Conservation (phyloP, 2,329 filamentous ascomycete genomes). For the Paracoccidioides lutzii region DNA sequence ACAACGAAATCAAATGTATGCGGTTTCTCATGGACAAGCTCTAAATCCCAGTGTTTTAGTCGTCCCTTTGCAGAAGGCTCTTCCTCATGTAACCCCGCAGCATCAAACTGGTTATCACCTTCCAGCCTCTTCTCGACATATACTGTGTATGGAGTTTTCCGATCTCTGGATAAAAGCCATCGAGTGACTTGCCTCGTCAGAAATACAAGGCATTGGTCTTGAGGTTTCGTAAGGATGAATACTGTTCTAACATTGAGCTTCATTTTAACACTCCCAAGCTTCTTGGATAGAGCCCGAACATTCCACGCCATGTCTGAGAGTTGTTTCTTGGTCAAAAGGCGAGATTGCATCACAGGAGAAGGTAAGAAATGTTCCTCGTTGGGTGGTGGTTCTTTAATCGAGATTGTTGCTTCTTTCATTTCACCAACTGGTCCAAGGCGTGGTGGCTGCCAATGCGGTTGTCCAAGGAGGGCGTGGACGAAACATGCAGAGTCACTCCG, state of each 20-base stretch:
- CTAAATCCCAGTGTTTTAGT: constrained; percentile 70
- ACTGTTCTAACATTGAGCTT: constrained; percentile 70
- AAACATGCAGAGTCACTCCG: constrained; percentile 43
- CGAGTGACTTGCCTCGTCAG: constrained; percentile 63
- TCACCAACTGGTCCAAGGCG: constrained; percentile 9
- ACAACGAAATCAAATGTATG: constrained; percentile 91
- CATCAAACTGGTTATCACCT: constrained; percentile 60
- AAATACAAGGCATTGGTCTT: constrained; percentile 65
- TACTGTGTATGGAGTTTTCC: constrained; percentile 58
- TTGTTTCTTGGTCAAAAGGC: constrained; percentile 89
- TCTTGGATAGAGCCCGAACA: constrained; percentile 77
- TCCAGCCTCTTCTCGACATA: constrained; percentile 68
- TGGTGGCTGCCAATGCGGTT: background rate
- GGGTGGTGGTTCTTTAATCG: constrained; percentile 10
- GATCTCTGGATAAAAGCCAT: constrained; percentile 66
- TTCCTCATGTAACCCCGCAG: constrained; percentile 52
- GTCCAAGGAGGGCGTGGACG: constrained; percentile 46
- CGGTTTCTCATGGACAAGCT: constrained; percentile 62
- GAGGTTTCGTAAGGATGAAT: constrained; percentile 83
- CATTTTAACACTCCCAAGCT: constrained; percentile 68
- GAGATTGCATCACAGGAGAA: constrained; percentile 42
- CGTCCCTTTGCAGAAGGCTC: constrained; percentile 43
- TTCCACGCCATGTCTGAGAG: constrained; percentile 95
- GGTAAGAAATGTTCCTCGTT: constrained; percentile 14
- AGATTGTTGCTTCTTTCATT: constrained; percentile 13